Base-by-base conservation (phyloP, 83 land plant genomes). In the Thuja plicata region DNA sequence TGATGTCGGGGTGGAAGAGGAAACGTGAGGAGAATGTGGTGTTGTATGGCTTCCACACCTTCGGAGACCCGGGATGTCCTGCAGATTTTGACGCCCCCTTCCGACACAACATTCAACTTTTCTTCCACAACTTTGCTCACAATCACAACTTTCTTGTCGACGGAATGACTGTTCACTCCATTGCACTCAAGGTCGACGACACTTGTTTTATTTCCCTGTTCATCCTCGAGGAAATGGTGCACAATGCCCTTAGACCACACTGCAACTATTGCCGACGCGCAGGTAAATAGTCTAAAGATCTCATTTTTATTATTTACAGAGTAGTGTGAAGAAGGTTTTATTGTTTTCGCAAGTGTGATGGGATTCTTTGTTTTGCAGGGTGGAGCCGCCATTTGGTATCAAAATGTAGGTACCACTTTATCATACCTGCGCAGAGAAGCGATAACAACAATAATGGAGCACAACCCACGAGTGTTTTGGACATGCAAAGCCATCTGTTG, bases 301-400 rank as follows among this genome's bases (percentile, higher is more conserved):
- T 3, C 34, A 43, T 5, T 43, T 43, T 43, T 43, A 43, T 43
- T 43, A 3, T 41, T 43, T 43, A 43, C 45, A 43, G 2, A 12
- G 15, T 50, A 50, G 13, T 50, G 54, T 12, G 54, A 50, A 50
- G 54, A 50, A 50, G 3, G 54, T 50, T 12, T 12, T 54, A 48
- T 48, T 1, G 10, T 48, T 8, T 48, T 52, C 13, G 55, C 55
- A 15, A 13, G 17, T 52, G 17, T 54, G 21, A 80, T 37, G 0
- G 19, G 57, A 15, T 54, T 54, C 2, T 80, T 30, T 52, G 88
- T 95, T 98, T 96, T 81, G 76, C 90, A 98, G 99, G 99, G 17
- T 97, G 99, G 99, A 92, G 98, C 89, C 95, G 97, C 90, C 98
- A 97, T 79, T 93, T 95, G 81, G 93, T 98, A 15, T 93, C 97